Base-by-base conservation (phyloP, 352 stramenopile genomes). In the Pythium grandisporangium region DNA sequence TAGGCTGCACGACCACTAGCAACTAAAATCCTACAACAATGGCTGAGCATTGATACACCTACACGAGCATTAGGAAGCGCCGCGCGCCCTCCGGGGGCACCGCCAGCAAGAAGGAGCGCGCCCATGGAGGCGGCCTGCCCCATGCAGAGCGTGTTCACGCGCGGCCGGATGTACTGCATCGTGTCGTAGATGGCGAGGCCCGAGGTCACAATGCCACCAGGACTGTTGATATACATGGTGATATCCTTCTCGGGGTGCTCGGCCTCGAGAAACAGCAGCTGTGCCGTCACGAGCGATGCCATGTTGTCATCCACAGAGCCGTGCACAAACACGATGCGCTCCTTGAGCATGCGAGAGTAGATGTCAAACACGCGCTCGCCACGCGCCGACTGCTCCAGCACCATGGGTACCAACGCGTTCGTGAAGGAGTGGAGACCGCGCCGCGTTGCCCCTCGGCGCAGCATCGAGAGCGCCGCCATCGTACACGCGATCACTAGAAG, bases 211-310 rank as follows among this genome's bases (percentile, higher is more conserved):
- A 95, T 89, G 32, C 96, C 96, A 32, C 96, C 95, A 21, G 96
- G 96, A 54, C 84, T 98, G 72, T 99, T 99, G 54, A 99, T 98
- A 72, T 99, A 99, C 58, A 99, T 91, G 68, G 96, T 98, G 55
- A 99, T 96, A 48, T 97, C 94, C 73, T 98, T 98, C 38, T 95
- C 88, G 11, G 80, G 86, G 60, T 98, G 85, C 70, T 99, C 96
- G 17, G 82, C 84, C 61, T 96, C 95, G 52, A 99, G 77, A 65
- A 98, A 99, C 48, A 99, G 67, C 51, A 93, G 58, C 56, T 93
- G 80, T 40, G 80, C 77, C 7, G 80, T 90, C 51, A 90, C 75
- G 30, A 91, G 45, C 41, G 75, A 87, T 40, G 80, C 75, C 73
- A 90, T 84, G 48, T 70, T 70, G 61, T 93, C 80, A 49, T 91